Evolutionary conservation across 768 basidiomycete genomes (phyloP), one percentile per base, ranked within the genome.

Genomic region (Coprinopsis marcescibilis): DNA sequence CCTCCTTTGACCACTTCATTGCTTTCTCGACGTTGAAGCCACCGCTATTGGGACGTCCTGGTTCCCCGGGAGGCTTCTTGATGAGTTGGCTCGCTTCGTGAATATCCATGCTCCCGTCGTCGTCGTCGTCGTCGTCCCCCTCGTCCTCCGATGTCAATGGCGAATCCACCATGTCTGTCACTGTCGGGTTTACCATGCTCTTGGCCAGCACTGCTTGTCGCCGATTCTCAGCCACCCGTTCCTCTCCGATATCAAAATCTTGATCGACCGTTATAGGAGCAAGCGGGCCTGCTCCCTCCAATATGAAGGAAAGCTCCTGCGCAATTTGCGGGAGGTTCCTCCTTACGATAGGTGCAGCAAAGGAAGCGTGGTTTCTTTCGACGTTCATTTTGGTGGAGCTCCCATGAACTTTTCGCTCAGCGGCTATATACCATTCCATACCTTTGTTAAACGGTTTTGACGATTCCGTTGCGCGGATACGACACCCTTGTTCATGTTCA

Each of bases 21-120:
- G 48, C 52, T 0, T 45, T 49, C 34, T 55, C 45, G 17, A 61
- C 50, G 5, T 30, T 60, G 30, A 61, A 59, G 0, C 58, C 56
- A 5, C 58, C 57, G 6, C 44, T n/a, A 1, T 52, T 43, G 12
- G 56, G 56, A 3, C 32, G 32, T 1, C 60, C 60, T 10, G 55
- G 48, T 27, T 60, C 49, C 0, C 55, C 53, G 2, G 15, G 15
- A 12, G 59, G 60, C 35, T 60, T 62, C 15, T 45, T 33, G 37
- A 53, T 53, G 19, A 43, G 27, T 5, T 7, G 6, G 30, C 13
- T 6, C 8, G 12, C 13, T 25, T 8, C 19, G 20, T 10, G 5
- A 7, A 17, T 7, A n/a, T 7, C 12, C 6, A 27, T 11, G 14
- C 6, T 30, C 11, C 23, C 25, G 4, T 14, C 19, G 25, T 19